These are phyloP conservation scores for Aspergillus sp. DNA, from an alignment of 2,329 filamentous ascomycete species.

Conservation along the genomic window DNA sequence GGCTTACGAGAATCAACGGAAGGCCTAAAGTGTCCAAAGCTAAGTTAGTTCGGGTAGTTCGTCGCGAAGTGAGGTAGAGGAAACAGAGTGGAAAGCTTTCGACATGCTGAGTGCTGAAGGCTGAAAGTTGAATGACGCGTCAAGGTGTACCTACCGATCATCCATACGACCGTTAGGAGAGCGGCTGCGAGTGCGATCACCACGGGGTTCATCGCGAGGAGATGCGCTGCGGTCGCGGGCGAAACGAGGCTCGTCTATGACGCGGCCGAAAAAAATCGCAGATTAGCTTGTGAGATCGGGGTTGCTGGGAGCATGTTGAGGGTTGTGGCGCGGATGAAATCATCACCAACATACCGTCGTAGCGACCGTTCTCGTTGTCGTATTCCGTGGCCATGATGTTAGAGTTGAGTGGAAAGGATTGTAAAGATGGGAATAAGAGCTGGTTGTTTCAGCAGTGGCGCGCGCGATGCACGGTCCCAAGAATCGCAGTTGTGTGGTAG, in stretches of 20 bases:
- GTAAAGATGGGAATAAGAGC: constrained; percentile 22
- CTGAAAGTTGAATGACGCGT: background rate
- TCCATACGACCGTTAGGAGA: constrained; percentile 60
- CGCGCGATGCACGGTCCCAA: constrained; percentile 11
- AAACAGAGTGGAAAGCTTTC: background rate
- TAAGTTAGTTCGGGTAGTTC: constrained; percentile 4
- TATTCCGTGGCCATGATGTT: constrained; percentile 54
- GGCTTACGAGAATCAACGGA: constrained; percentile 47
- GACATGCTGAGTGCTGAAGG: background rate
- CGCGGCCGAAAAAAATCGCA: constrained; percentile 7
- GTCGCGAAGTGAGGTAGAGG: background rate
- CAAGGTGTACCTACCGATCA: constrained; percentile 45
- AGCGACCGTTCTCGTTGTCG: constrained; percentile 64
- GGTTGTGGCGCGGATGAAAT: constrained; percentile 12
- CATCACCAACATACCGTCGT: constrained; percentile 55
- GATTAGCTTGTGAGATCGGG: constrained; percentile 14
- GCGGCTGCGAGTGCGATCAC: constrained; percentile 61
- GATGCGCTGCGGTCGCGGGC: constrained; percentile 67
- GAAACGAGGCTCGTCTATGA: constrained; percentile 61
- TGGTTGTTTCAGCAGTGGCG: background rate
- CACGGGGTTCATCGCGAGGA: constrained; percentile 57
- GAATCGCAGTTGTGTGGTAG: background rate
- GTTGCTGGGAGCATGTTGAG: constrained; percentile 3
- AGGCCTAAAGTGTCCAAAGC: constrained; percentile 36
- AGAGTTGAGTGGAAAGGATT: constrained; percentile 17